Percentiles rank a stretch among this genome's conserved stretches.
phyloP scores from a whole-genome alignment of 441 rosid species.

The Erodium moschatum region DNA sequence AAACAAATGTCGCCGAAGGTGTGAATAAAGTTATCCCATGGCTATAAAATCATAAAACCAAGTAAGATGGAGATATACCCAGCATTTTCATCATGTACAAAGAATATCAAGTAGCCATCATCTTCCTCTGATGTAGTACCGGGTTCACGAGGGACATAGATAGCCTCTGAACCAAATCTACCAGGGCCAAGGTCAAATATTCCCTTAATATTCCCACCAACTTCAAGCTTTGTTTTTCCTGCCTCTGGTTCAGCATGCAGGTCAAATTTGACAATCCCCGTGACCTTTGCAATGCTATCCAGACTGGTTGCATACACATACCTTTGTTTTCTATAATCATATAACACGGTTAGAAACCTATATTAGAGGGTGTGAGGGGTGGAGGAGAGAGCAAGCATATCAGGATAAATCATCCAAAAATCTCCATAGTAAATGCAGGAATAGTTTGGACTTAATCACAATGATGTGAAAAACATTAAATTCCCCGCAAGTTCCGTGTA shows the following conservation, averaged over 20 bases:
- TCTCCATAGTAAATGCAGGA: no score
- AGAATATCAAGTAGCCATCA: constrained; percentile 84
- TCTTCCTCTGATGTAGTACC: constrained; percentile 68
- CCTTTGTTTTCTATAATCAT: constrained; percentile 64
- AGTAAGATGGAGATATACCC: constrained; percentile 38
- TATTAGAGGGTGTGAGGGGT: no score
- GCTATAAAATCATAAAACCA: neutral
- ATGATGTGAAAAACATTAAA: no score
- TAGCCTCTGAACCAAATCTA: constrained; percentile 85
- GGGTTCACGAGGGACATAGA: constrained; percentile 66
- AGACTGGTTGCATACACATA: constrained; percentile 83
- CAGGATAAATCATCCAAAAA: no score
- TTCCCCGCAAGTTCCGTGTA: no score
- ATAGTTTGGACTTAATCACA: no score
- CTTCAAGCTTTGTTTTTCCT: constrained; percentile 57
- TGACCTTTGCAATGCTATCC: constrained; percentile 78
- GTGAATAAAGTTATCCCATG: neutral
- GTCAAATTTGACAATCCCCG: constrained; percentile 75
- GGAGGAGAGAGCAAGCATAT: no score
- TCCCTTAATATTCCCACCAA: constrained; percentile 83
- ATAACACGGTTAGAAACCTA: constrained; percentile 15
- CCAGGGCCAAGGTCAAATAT: constrained; percentile 70
- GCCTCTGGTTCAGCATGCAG: constrained; percentile 70
- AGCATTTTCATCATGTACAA: constrained; percentile 68
- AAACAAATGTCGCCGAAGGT: no score